Evolutionary conservation across 441 rosid species (phyloP).

Genomic region (Pelargonium fulgidum): DNA sequence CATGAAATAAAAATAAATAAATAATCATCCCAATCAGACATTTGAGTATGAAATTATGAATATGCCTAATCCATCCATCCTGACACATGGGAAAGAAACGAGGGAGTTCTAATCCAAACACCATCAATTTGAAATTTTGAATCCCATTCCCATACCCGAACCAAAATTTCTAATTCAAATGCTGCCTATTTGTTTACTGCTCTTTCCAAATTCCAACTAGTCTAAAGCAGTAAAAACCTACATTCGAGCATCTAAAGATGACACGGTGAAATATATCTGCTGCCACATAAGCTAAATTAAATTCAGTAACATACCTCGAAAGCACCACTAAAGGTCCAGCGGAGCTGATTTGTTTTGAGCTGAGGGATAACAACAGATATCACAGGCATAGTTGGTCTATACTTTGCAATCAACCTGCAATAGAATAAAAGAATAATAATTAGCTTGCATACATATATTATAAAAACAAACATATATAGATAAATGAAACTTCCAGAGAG

Average conservation of each 20-base stretch:
- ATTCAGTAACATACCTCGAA: slow-evolving; percentile 40
- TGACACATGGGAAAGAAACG: no score
- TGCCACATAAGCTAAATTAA: neutral
- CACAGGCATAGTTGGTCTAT: slow-evolving; percentile 68
- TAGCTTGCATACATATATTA: neutral
- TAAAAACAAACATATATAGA: neutral
- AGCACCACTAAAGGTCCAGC: slow-evolving; percentile 60
- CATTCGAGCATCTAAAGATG: neutral
- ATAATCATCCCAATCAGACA: no score
- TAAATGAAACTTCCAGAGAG: neutral
- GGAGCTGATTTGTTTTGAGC: slow-evolving; percentile 51
- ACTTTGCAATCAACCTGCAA: slow-evolving; percentile 54
- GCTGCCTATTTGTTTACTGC: neutral
- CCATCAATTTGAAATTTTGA: no score
- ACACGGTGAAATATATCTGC: neutral
- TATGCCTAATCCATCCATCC: no score
- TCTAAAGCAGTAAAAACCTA: neutral
- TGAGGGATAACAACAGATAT: slow-evolving; percentile 64
- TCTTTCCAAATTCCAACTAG: neutral
- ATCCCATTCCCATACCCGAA: no score
- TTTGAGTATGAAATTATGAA: neutral
- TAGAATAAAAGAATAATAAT: neutral
- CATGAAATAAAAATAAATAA: no score
- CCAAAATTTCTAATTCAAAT: no score
- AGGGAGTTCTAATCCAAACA: no score